A percentile compares a stretch with the other conserved stretches of the same genome.
Evolutionary conservation across 2,329 filamentous ascomycete species (phyloP).

Genomic region (Hypoxylon sp.): DNA sequence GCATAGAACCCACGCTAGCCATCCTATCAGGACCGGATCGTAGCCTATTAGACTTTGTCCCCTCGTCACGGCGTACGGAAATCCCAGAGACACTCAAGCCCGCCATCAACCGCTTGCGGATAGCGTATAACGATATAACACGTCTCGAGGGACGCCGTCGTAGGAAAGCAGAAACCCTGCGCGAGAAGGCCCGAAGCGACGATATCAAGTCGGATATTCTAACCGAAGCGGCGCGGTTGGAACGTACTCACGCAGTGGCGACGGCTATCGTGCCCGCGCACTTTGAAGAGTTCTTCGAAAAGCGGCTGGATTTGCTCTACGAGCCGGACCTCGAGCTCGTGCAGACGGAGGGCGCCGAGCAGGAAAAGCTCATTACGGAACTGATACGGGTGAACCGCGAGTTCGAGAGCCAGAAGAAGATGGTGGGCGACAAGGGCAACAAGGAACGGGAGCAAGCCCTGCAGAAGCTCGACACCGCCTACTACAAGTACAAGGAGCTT

Average conservation of each 20-base stretch:
- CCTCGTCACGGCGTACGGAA: constrained; percentile 81
- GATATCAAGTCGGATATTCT: constrained; percentile 90
- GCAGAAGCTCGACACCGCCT: constrained; percentile 89
- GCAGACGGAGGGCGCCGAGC: constrained; percentile 78
- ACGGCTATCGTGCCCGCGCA: constrained; percentile 87
- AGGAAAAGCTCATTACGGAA: constrained; percentile 76
- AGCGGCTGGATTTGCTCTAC: constrained; percentile 79
- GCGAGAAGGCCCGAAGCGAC: constrained; percentile 83
- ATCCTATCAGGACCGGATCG: constrained; percentile 84
- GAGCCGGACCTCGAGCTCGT: constrained; percentile 80
- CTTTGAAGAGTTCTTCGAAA: constrained; percentile 92
- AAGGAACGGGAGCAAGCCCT: constrained; percentile 85
- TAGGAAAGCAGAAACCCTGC: constrained; percentile 81
- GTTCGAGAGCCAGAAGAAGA: constrained; percentile 78
- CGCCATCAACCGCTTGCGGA: constrained; percentile 80
- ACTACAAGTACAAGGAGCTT: constrained; percentile 96
- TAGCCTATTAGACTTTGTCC: constrained; percentile 87
- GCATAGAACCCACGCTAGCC: constrained; percentile 78
- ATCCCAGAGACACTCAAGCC: constrained; percentile 85
- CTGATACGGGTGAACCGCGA: constrained; percentile 81
- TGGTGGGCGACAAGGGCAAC: constrained; percentile 70
- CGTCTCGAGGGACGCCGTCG: constrained; percentile 84
- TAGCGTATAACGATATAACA: constrained; percentile 84
- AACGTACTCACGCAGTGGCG: constrained; percentile 82
- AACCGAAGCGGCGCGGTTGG: constrained; percentile 83